These are phyloP conservation scores for Debaryomyces sp. DNA, from an alignment of 1,139 yeast species.

Conservation along the genomic window DNA sequence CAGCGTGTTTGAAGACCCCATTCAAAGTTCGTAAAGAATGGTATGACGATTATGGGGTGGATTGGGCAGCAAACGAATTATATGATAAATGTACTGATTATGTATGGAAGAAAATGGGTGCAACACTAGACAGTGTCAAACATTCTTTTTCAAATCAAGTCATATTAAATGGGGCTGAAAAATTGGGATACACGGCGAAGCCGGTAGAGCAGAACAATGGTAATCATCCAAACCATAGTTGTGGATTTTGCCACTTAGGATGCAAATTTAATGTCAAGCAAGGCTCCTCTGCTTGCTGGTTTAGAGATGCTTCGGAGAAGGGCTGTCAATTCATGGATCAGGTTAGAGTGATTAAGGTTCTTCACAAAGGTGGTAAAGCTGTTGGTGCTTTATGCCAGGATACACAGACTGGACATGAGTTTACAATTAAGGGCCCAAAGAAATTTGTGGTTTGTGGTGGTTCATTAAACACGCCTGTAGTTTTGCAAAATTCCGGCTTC, in stretches of 20 bases:
- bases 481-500: slow-evolving; percentile 56
- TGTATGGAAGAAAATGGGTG: slow-evolving; percentile 57
- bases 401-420: slow-evolving; percentile 27
- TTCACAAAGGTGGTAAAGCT: slow-evolving; percentile 48
- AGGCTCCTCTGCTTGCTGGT: slow-evolving; percentile 57
- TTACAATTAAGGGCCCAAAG: slow-evolving; percentile 49
- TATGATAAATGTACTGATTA: slow-evolving; percentile 52
- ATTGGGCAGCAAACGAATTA: slow-evolving; percentile 49
- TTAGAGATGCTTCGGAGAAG: slow-evolving; percentile 49
- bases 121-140: slow-evolving; percentile 36
- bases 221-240: slow-evolving; percentile 44
- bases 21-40: slow-evolving; percentile 58
- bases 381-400: slow-evolving; percentile 44
- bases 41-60: slow-evolving; percentile 51
- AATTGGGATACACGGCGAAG: slow-evolving; percentile 48
- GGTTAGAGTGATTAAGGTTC: slow-evolving; percentile 43
- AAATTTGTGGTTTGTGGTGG: slow-evolving; percentile 54
- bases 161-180: slow-evolving; percentile 48
- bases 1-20: slow-evolving; percentile 58
- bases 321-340: slow-evolving; percentile 55
- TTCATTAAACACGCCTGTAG: slow-evolving; percentile 53
- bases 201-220: slow-evolving; percentile 56
- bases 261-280: slow-evolving; percentile 58
- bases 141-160: slow-evolving; percentile 54
- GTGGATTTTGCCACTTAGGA: slow-evolving; percentile 59